Evolutionary conservation across 2,329 filamentous ascomycete genomes (phyloP).

Genomic region (Botrytis sinoallii): DNA sequence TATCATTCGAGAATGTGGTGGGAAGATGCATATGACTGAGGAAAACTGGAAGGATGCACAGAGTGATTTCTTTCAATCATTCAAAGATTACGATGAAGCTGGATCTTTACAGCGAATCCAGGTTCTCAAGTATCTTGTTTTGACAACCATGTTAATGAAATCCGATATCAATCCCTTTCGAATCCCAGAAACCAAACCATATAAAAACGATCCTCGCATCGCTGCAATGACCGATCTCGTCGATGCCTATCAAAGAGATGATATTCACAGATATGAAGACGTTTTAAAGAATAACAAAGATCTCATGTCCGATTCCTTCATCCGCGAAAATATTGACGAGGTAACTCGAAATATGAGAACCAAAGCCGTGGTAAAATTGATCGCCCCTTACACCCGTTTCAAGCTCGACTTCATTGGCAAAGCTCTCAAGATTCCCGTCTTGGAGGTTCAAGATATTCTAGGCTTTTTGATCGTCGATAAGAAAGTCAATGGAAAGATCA

Average conservation of each 20-base stretch:
- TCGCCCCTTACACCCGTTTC: slow-evolving; percentile 93
- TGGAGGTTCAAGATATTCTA: slow-evolving; percentile 93
- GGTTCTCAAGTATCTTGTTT: slow-evolving; percentile 92
- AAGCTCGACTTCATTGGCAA: slow-evolving; percentile 82
- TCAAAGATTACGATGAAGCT: slow-evolving; percentile 98
- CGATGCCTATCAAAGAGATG: slow-evolving; percentile 92
- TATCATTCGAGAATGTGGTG: slow-evolving; percentile 96
- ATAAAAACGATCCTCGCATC: slow-evolving; percentile 92
- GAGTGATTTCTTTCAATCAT: slow-evolving; percentile 97
- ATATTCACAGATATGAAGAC: slow-evolving; percentile 86
- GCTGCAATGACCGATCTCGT: slow-evolving; percentile 97
- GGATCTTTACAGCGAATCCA: slow-evolving; percentile 95
- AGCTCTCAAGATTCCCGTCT: slow-evolving; percentile 78
- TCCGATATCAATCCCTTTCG: slow-evolving; percentile 99
- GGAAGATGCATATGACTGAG: slow-evolving; percentile 99
- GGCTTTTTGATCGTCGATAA: slow-evolving; percentile 89
- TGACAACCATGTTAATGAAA: slow-evolving; percentile 98
- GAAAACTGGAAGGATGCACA: slow-evolving; percentile 98
- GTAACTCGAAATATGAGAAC: slow-evolving; percentile 98
- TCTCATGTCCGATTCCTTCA: slow-evolving; percentile 87
- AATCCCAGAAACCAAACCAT: slow-evolving; percentile 99
- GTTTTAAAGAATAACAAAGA: slow-evolving; percentile 86
- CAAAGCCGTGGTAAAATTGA: slow-evolving; percentile 88
- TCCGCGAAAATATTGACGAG: slow-evolving; percentile 98
- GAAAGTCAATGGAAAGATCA: slow-evolving; percentile 81